phyloP scores from a whole-genome alignment of 345 rosid genomes.

The Syzygium oleosum region DNA sequence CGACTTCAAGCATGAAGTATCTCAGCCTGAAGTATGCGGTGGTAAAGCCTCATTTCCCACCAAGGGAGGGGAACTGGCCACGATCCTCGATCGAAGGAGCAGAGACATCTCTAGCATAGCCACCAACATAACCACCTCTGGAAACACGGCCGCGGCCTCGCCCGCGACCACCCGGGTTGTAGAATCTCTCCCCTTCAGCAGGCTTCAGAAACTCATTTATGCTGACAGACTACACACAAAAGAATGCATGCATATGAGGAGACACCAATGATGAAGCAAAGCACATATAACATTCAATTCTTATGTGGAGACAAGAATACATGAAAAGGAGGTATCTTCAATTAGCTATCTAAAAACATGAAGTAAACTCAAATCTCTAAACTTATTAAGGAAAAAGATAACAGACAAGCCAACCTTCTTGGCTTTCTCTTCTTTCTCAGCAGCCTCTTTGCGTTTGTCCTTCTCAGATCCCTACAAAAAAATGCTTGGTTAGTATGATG shows the following conservation, averaged over 20 bases:
- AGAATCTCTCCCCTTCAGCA: slow-evolving; percentile 66
- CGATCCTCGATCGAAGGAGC: slow-evolving; percentile 76
- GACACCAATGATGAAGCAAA: neutral
- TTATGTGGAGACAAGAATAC: neutral
- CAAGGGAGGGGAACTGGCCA: slow-evolving; percentile 86
- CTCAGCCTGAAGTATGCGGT: neutral
- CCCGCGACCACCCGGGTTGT: slow-evolving; percentile 46
- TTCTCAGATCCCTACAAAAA: slow-evolving; percentile 76
- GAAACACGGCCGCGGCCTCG: slow-evolving; percentile 57
- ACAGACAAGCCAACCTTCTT: slow-evolving; percentile 50
- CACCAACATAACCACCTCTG: slow-evolving; percentile 44
- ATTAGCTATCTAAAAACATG: neutral
- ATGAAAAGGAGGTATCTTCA: neutral
- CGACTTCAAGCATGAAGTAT: slow-evolving; percentile 2
- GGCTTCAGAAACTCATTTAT: slow-evolving; percentile 97
- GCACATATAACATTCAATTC: neutral
- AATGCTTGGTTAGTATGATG: neutral
- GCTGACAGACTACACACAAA: slow-evolving; percentile 55
- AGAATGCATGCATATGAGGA: neutral
- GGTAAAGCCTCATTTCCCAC: slow-evolving; percentile 56
- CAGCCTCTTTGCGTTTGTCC: slow-evolving; percentile 85
- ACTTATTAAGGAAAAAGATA: neutral
- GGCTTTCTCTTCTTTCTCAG: slow-evolving; percentile 82
- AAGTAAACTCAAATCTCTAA: neutral
- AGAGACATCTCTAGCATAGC: slow-evolving; percentile 17